Base-by-base conservation (phyloP, 345 rosid species). In the Citrus glauca region DNA sequence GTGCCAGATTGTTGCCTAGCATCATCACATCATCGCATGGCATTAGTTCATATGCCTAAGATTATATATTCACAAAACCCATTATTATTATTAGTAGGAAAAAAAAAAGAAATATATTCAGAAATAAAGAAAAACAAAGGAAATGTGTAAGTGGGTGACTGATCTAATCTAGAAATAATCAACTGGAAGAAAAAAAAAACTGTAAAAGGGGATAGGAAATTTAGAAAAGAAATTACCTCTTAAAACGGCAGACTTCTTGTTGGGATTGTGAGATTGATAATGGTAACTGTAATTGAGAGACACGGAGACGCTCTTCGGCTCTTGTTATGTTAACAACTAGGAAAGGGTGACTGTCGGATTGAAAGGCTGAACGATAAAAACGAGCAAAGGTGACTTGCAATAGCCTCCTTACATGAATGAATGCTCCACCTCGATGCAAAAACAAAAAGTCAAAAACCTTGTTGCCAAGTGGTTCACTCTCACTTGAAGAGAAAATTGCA, bases 281-380 rank as follows among this genome's bases (percentile, higher is more conserved):
- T 19, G 9, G 50, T 45, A 45, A 45, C 13, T 3, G 50, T 45
- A 45, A 11, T 45, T 45, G 50, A 45, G 50, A 45, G 50, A 45
- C 50, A 45, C 16, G 17, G 50, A 45, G 50, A 45, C 17, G 50
- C 50, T 45, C 5, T 11, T 45, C 17, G 17, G 17, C 13, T 3
- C 20, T 53, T 53, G 22, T 53, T 53, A 53, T 17, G 57, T 53
- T 53, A 17, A 17, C 4, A 53, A 53, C 57, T 53, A 19, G 57
- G 74, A 80, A 77, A 64, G 77, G 77, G 85, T 9, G 68, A 28
- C 55, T 25, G 84, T 69, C 69, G 75, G 81, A 69, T 78, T 74
- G 24, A 53, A 74, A 60, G 24, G 22, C 53, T 27, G 66, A 74
- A 62, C 76, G 71, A 71, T 42, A 30, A 76, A 40, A 0, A 22